A percentile compares a stretch with the other conserved stretches of the same genome.
These are phyloP conservation scores for Hura crepitans DNA, from an alignment of 441 rosid genomes.

Conservation along the genomic window DNA sequence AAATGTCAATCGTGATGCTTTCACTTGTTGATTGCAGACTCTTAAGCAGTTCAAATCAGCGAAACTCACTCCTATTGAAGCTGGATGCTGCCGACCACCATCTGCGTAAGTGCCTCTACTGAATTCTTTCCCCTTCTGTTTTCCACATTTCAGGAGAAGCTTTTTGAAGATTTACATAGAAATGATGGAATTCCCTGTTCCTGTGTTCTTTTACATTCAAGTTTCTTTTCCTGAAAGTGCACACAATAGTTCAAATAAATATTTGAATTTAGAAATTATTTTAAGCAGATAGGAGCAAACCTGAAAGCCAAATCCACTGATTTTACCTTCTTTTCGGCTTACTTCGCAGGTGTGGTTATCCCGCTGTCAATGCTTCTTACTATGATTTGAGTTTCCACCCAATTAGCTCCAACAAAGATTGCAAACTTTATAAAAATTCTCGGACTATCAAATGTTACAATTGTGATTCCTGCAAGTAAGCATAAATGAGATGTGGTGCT, in stretches of 20 bases:
- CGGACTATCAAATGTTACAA: slow-evolving; percentile 71
- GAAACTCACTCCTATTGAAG: slow-evolving; percentile 74
- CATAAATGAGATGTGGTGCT: neutral
- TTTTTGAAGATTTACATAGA: neutral
- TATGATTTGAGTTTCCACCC: slow-evolving; percentile 90
- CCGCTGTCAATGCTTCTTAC: slow-evolving; percentile 61
- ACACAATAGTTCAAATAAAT: neutral
- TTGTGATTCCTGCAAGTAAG: slow-evolving; percentile 92
- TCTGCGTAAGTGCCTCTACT: slow-evolving; percentile 52
- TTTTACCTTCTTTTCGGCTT: slow-evolving; percentile 13
- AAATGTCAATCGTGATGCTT: slow-evolving; percentile 20
- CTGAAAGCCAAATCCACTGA: neutral
- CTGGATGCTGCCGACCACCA: slow-evolving; percentile 93
- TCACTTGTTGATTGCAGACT: slow-evolving; percentile 42
- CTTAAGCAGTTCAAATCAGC: slow-evolving; percentile 62
- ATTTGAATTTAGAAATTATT: neutral
- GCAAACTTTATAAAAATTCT: slow-evolving; percentile 72
- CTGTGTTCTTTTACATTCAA: neutral
- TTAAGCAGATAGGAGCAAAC: neutral
- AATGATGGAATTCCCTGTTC: neutral
- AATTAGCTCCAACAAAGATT: slow-evolving; percentile 64
- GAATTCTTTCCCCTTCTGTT: neutral
- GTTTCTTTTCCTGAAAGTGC: neutral
- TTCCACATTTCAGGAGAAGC: neutral
- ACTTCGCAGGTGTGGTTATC: slow-evolving; percentile 72